phyloP scores from a whole-genome alignment of 306 rosid genomes.

The Prunus davidiana region DNA sequence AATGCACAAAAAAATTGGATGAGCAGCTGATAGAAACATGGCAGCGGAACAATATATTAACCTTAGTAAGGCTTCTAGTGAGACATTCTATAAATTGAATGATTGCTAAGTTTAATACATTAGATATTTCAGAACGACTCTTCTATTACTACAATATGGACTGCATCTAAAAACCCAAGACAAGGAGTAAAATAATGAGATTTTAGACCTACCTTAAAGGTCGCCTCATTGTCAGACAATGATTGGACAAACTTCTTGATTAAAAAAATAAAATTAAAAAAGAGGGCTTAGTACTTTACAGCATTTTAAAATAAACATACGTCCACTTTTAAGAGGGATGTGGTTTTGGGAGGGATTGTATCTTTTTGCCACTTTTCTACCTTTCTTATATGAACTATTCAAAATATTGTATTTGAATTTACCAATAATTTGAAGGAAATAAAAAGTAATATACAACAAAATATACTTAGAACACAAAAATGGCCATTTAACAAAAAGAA shows the following conservation, averaged over 20 bases:
- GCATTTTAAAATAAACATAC: background rate
- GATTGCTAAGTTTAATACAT: background rate
- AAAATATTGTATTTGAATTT: background rate
- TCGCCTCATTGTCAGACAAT: background rate
- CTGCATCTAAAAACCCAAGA: background rate
- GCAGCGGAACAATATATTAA: background rate
- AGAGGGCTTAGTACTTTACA: background rate
- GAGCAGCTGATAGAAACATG: background rate
- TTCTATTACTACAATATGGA: background rate
- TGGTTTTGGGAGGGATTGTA: background rate
- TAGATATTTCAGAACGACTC: background rate
- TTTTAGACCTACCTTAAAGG: background rate
- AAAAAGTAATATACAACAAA: background rate
- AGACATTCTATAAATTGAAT: too few species aligned
- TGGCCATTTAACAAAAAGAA: conserved; percentile 4
- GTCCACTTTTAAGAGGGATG: background rate
- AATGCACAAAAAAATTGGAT: background rate
- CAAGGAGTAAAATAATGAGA: background rate
- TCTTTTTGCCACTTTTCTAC: background rate
- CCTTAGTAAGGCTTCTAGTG: background rate
- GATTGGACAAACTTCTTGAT: background rate
- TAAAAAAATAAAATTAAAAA: background rate
- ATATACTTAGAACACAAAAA: background rate
- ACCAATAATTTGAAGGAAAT: background rate
- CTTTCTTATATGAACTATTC: background rate